Conservation (phyloP, 495 filamentous ascomycete species). For the Staphylotrichum tortipilum region DNA sequence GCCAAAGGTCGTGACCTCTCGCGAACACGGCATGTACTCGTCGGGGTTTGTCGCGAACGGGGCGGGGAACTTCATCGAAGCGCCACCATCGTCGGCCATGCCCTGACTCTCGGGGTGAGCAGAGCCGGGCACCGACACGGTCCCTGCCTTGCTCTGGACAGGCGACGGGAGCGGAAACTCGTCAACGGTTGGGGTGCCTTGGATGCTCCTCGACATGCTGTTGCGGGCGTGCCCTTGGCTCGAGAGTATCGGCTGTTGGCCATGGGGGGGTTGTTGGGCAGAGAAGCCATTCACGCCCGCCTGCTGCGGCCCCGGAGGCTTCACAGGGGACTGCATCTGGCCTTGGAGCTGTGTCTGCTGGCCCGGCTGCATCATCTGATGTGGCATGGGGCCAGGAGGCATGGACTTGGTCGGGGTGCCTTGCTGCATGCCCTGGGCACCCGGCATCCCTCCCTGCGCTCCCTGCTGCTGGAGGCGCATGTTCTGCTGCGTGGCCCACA, state of each 20-base stretch:
- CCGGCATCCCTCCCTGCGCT: slow-evolving; percentile 26
- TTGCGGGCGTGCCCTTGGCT: slow-evolving; percentile 28
- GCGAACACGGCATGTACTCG: slow-evolving; percentile 55
- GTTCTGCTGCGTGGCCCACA: slow-evolving; percentile 52
- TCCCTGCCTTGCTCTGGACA: slow-evolving; percentile 30
- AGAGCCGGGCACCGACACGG: slow-evolving; percentile 25
- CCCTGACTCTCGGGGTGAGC: slow-evolving; percentile 25
- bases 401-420: slow-evolving; percentile 29
- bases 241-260: slow-evolving; percentile 28
- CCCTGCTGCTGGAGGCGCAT: slow-evolving; percentile 48
- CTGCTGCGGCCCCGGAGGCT: slow-evolving; percentile 41
- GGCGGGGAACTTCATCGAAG: slow-evolving; percentile 23
- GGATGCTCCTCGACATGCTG: slow-evolving; percentile 35
- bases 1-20: slow-evolving; percentile 51
- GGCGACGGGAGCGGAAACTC: slow-evolving; percentile 38
- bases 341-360: slow-evolving; percentile 40
- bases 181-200: slow-evolving; percentile 28
- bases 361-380: slow-evolving; percentile 42
- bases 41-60: slow-evolving; percentile 32
- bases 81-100: slow-evolving; percentile 15
- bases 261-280: slow-evolving; percentile 37
- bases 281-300: slow-evolving; percentile 42
- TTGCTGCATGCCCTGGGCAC: slow-evolving; percentile 23
- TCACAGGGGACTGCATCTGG: slow-evolving; percentile 42
- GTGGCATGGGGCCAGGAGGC: slow-evolving; percentile 34